These are phyloP conservation scores for Haematococcus sp. DNA, from an alignment of 139 green algal genomes.

Conservation along the genomic window DNA sequence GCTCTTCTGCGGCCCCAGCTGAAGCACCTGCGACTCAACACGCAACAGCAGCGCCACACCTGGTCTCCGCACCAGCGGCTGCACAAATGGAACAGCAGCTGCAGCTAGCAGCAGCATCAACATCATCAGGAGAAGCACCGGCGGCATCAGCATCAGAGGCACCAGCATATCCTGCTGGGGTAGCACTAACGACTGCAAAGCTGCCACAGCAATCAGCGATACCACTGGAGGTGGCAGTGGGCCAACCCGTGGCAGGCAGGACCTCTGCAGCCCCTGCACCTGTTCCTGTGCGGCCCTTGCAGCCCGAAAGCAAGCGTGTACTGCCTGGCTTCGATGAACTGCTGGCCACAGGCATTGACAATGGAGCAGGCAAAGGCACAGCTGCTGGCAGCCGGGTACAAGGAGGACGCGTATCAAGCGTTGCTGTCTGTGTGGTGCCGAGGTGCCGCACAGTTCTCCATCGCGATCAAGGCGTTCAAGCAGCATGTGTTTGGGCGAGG, in stretches of 20 bases:
- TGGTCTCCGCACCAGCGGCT: too few species aligned
- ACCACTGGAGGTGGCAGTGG: background rate
- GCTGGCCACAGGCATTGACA: background rate
- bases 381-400: constrained; percentile 2
- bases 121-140: too few species aligned
- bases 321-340: background rate
- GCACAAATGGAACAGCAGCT: too few species aligned
- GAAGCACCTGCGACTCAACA: too few species aligned
- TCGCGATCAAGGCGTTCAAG: constrained; percentile 1
- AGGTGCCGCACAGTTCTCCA: background rate
- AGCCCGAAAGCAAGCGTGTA: background rate
- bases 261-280: too few species aligned
- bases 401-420: background rate
- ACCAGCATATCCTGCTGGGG: too few species aligned
- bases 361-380: background rate
- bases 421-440: background rate
- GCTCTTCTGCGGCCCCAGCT: too few species aligned
- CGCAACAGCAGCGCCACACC: too few species aligned
- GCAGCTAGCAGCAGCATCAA: too few species aligned
- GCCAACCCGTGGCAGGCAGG: background rate
- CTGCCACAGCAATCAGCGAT: too few species aligned
- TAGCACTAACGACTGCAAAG: too few species aligned
- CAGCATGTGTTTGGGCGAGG: background rate
- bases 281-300: background rate
- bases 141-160: too few species aligned